These are phyloP conservation scores for Butyriboletus appendiculatus DNA, from an alignment of 1,284 basidiomycete species.

Conservation along the genomic window DNA sequence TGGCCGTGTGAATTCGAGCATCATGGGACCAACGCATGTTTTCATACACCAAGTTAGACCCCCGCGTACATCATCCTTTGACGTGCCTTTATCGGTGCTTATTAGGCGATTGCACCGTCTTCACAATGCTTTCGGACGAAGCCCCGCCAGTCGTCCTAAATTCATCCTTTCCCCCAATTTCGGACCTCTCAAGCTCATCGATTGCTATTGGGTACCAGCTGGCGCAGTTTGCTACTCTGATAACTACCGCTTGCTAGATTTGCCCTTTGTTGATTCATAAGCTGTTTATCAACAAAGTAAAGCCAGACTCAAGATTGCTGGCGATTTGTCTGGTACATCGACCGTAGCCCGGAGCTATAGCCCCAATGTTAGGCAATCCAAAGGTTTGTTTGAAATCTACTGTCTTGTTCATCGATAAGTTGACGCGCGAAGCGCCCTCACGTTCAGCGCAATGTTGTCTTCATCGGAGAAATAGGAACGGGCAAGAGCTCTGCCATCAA, in stretches of 20 bases:
- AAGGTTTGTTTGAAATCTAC: conserved; percentile 16
- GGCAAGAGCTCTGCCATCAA: conserved; percentile 36
- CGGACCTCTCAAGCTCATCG: neutral
- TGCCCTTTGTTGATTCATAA: neutral
- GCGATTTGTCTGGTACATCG: neutral
- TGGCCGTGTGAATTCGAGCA: neutral
- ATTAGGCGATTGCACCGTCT: neutral
- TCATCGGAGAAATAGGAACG: conserved; percentile 30
- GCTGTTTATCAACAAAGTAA: neutral
- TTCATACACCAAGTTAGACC: neutral
- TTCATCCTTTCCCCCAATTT: neutral
- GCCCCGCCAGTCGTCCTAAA: neutral
- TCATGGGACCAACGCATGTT: conserved; percentile 13
- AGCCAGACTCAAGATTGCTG: neutral
- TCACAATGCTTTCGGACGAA: conserved; percentile 3
- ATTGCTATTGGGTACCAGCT: neutral
- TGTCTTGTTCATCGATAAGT: neutral
- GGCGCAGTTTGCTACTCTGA: neutral
- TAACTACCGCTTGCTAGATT: neutral
- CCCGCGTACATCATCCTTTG: neutral
- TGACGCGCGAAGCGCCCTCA: neutral
- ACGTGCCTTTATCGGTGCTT: conserved; percentile 6
- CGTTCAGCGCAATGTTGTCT: conserved; percentile 20
- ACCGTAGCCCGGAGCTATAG: neutral
- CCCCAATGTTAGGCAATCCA: neutral